These are phyloP conservation scores for Calonectria ilicicola DNA, from an alignment of 2,329 filamentous ascomycete genomes.

Conservation along the genomic window DNA sequence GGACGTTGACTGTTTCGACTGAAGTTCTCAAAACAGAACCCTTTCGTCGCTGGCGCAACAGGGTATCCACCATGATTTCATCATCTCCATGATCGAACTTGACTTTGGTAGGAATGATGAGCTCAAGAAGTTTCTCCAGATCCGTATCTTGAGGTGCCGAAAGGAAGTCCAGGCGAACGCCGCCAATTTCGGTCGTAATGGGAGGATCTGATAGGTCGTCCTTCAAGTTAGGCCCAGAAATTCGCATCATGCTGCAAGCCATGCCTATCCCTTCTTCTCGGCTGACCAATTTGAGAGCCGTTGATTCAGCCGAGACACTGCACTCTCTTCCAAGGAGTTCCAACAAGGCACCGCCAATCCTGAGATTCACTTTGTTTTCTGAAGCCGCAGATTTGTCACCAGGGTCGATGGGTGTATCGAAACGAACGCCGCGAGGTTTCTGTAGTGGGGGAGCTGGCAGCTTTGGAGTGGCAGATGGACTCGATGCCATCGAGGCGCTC, in stretches of 20 bases:
- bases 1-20: constrained; percentile 72
- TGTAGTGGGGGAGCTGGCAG: constrained; percentile 52
- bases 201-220: constrained; percentile 67
- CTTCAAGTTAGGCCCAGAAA: constrained; percentile 77
- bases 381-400: constrained; percentile 59
- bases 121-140: constrained; percentile 81
- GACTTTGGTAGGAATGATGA: constrained; percentile 92
- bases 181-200: constrained; percentile 71
- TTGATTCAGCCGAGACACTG: constrained; percentile 79
- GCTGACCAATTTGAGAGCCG: constrained; percentile 83
- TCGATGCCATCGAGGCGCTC: constrained; percentile 84
- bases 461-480: constrained; percentile 63
- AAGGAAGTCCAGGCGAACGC: constrained; percentile 79
- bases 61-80: constrained; percentile 93
- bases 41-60: constrained; percentile 87
- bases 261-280: constrained; percentile 79
- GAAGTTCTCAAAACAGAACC: constrained; percentile 83
- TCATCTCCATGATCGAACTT: constrained; percentile 88
- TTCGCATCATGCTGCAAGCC: constrained; percentile 79
- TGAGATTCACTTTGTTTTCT: constrained; percentile 78
- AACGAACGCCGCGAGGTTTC: constrained; percentile 69
- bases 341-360: constrained; percentile 81
- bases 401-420: constrained; percentile 64
- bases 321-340: constrained; percentile 84
- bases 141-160: constrained; percentile 81